Conservation (phyloP, 2,329 filamentous ascomycete genomes). For the Colletotrichum aenigma region DNA sequence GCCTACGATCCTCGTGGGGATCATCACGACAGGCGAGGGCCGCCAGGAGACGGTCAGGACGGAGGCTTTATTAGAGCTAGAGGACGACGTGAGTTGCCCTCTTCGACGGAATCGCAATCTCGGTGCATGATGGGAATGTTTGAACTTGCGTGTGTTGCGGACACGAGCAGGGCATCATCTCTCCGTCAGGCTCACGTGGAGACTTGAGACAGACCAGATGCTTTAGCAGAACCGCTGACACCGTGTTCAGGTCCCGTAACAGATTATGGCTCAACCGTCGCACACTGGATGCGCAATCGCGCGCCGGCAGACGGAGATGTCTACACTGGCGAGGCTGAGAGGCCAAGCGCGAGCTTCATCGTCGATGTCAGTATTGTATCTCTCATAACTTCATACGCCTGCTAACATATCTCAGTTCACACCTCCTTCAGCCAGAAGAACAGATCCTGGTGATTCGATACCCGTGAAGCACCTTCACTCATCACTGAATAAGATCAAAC, state of each 20-base stretch:
- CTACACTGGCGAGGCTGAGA: conserved; percentile 76
- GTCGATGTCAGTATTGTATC: conserved; percentile 71
- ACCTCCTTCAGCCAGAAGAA: conserved; percentile 77
- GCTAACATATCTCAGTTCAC: conserved; percentile 69
- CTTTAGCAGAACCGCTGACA: not conserved
- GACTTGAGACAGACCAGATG: not conserved
- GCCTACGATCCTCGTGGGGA: conserved; percentile 60
- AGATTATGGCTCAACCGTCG: conserved; percentile 88
- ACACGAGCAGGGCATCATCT: not conserved
- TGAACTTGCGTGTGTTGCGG: not conserved
- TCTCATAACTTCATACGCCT: not conserved
- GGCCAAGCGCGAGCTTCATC: conserved; percentile 88
- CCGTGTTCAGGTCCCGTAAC: conserved; percentile 77
- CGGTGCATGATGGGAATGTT: not conserved
- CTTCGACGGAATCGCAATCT: not conserved
- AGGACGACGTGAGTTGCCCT: conserved; percentile 51
- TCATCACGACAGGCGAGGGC: conserved; percentile 41
- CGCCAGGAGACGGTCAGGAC: conserved; percentile 44
- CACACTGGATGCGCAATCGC: conserved; percentile 89
- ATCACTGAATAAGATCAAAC: conserved; percentile 98
- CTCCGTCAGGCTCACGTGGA: not conserved
- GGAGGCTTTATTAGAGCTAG: conserved; percentile 52
- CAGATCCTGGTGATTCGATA: conserved; percentile 82
- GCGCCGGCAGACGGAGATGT: conserved; percentile 36
- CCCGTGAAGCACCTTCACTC: conserved; percentile 96